A percentile compares a stretch with the other conserved stretches of the same genome.
phyloP scores from a whole-genome alignment of 805 yeast species.

The Cyberlindnera meyerae region DNA sequence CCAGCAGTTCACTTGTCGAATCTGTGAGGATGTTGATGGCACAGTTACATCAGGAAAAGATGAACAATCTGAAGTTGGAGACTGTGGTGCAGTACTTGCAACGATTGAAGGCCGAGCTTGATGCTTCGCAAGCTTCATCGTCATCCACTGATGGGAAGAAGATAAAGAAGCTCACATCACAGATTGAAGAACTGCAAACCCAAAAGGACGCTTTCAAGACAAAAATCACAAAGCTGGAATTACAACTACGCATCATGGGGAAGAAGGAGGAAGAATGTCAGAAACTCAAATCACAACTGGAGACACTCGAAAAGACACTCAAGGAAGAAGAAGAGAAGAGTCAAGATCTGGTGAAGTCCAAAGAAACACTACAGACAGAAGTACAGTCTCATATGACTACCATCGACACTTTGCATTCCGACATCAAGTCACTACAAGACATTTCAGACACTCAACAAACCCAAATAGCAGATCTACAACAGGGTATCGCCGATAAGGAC shows the following conservation, averaged over 20 bases:
- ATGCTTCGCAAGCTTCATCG: no score
- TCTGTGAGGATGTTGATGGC: conserved; percentile 50
- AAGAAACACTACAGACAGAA: background rate
- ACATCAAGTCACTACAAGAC: no score
- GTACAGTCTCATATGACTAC: background rate
- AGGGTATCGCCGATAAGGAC: background rate
- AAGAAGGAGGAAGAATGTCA: background rate
- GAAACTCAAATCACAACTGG: background rate
- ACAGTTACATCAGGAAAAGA: conserved; percentile 52
- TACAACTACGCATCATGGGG: background rate
- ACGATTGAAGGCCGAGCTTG: conserved; percentile 35
- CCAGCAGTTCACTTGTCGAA: conserved; percentile 49
- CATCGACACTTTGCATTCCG: no score
- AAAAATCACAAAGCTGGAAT: conserved; percentile 4
- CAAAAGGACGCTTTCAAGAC: conserved; percentile 4
- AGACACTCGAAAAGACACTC: conserved; percentile 1
- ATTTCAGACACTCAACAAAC: no score
- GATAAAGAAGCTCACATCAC: background rate
- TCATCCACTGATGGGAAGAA: no score
- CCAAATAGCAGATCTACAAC: no score
- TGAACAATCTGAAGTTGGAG: conserved; percentile 51
- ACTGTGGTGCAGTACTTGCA: conserved; percentile 51
- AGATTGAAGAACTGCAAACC: conserved; percentile 2
- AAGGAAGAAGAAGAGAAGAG: conserved; percentile 1
- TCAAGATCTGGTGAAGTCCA: conserved; percentile 1